Evolutionary conservation across 306 rosid genomes (phyloP).

Genomic region (Astragalus membranaceus): DNA sequence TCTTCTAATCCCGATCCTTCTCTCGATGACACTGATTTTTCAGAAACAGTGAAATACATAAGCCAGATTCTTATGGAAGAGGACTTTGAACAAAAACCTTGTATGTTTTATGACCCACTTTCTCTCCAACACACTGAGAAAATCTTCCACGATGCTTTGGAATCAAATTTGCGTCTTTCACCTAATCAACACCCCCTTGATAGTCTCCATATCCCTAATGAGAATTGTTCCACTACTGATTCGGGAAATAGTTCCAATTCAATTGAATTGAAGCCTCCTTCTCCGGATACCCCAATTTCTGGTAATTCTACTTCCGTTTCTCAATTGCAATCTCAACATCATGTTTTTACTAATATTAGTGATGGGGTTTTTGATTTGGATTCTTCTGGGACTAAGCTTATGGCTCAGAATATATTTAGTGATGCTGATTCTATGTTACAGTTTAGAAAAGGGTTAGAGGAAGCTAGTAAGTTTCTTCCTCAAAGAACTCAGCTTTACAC

Average conservation of each 20-base stretch:
- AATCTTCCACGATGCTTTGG: conserved; percentile 51
- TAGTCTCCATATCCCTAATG: conserved; percentile 22
- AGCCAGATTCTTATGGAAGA: conserved; percentile 69
- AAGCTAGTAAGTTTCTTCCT: conserved; percentile 88
- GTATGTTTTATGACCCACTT: conserved; percentile 58
- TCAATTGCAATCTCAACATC: conserved; percentile 10
- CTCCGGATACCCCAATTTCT: conserved; percentile 27
- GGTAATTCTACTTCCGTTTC: conserved; percentile 18
- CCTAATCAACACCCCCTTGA: conserved; percentile 39
- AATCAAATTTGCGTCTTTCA: conserved; percentile 29
- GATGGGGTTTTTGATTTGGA: conserved; percentile 32
- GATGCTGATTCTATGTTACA: conserved; percentile 57
- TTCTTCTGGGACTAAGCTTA: conserved; percentile 37
- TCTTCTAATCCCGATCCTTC: conserved; percentile 12
- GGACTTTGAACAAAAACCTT: conserved; percentile 49
- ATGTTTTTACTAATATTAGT: conserved; percentile 22
- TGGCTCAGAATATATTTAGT: conserved; percentile 61
- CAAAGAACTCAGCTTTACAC: conserved; percentile 31
- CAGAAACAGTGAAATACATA: conserved; percentile 35
- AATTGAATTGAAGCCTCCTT: conserved; percentile 34
- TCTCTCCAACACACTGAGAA: conserved; percentile 59
- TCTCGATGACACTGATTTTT: conserved; percentile 29
- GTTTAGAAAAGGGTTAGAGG: conserved; percentile 75
- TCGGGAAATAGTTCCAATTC: conserved; percentile 13
- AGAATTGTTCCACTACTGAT: not conserved